Conservation (phyloP, 306 rosid genomes). For the Benincasa hispida region DNA sequence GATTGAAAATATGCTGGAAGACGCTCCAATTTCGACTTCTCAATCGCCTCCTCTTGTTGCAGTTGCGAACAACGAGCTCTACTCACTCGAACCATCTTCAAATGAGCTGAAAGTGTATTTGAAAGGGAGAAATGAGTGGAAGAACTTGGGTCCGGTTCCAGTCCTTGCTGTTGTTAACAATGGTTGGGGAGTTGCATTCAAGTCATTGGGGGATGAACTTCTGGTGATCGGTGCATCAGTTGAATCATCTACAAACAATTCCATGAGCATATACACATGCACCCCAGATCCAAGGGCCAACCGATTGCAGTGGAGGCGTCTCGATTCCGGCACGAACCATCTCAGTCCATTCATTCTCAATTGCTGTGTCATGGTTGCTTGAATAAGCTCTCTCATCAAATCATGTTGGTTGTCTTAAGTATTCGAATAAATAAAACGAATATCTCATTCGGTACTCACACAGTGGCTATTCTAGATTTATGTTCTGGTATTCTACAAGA, state of each 20-base stretch:
- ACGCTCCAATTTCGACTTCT: conserved; percentile 13
- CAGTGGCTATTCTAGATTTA: background rate
- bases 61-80: conserved; percentile 51
- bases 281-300: conserved; percentile 39
- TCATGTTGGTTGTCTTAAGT: no score
- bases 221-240: conserved; percentile 53
- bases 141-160: conserved; percentile 50
- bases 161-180: conserved; percentile 44
- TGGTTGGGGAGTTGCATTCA: conserved; percentile 87
- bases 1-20: conserved; percentile 43
- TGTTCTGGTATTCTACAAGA: background rate
- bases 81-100: conserved; percentile 38
- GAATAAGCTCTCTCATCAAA: conserved; percentile 9
- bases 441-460: background rate
- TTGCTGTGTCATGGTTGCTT: conserved; percentile 70
- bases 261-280: conserved; percentile 40
- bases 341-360: conserved; percentile 51
- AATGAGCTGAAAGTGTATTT: conserved; percentile 56
- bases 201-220: conserved; percentile 61
- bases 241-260: conserved; percentile 11
- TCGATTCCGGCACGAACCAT: conserved; percentile 29
- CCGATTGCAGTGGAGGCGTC: conserved; percentile 44
- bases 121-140: conserved; percentile 46
- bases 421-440: background rate
- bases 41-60: conserved; percentile 71